Percentiles rank a stretch among this genome's conserved stretches.
These are phyloP conservation scores for Grosmannia clavigera DNA, from an alignment of 2,329 filamentous ascomycete genomes.

Conservation along the genomic window DNA sequence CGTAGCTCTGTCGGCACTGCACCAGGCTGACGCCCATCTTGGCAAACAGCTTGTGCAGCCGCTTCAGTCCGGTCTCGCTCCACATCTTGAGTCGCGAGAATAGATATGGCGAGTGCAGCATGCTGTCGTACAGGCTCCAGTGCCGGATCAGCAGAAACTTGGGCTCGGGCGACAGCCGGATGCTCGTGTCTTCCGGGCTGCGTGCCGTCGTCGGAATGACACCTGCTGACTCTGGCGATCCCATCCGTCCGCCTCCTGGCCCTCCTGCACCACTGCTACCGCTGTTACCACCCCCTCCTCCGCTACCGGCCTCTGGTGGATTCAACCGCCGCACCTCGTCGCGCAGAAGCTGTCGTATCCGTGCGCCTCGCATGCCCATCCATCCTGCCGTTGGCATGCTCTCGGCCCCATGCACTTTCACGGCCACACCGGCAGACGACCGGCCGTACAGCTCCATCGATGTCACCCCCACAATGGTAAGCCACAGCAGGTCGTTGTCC, in stretches of 20 bases:
- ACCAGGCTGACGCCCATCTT: conserved; percentile 96
- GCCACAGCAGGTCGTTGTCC: conserved; percentile 92
- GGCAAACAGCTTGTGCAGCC: conserved; percentile 84
- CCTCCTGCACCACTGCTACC: neutral
- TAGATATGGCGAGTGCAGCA: conserved; percentile 93
- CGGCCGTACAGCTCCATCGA: conserved; percentile 85
- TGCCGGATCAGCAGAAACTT: conserved; percentile 86
- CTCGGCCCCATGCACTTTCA: conserved; percentile 42
- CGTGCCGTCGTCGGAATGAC: conserved; percentile 80
- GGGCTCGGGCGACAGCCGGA: conserved; percentile 85
- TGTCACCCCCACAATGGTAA: conserved; percentile 88
- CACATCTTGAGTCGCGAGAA: conserved; percentile 87
- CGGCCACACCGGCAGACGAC: conserved; percentile 66
- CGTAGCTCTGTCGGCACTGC: conserved; percentile 91
- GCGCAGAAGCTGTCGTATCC: conserved; percentile 72
- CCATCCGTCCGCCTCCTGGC: conserved; percentile 33
- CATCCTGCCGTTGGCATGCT: conserved; percentile 53
- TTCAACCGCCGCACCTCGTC: conserved; percentile 93
- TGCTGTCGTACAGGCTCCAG: conserved; percentile 96
- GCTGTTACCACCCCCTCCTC: conserved; percentile 23
- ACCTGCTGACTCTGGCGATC: conserved; percentile 56
- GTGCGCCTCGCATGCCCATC: conserved; percentile 70
- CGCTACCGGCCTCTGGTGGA: conserved; percentile 47
- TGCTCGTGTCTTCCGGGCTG: conserved; percentile 82
- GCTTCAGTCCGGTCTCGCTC: conserved; percentile 79